Conservation (phyloP, 371 early-diverging fungal species). For the Fennellomyces sp. region DNA sequence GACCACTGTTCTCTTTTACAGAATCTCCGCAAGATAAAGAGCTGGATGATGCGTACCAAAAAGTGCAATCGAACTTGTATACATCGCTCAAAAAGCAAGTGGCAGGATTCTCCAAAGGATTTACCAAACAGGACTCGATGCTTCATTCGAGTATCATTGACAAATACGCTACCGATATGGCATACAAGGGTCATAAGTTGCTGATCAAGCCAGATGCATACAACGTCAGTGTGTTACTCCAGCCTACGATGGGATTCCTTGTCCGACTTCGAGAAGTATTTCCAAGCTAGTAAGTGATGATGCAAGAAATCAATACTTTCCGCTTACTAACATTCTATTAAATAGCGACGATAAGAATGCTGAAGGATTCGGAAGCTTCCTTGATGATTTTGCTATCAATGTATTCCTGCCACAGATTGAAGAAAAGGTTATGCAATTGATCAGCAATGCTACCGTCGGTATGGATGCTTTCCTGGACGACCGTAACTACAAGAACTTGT, state of each 20-base stretch:
- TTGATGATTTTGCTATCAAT: conserved; percentile 80
- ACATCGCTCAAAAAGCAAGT: conserved; percentile 35
- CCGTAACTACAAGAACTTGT: conserved; percentile 48
- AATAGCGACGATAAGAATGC: conserved; percentile 54
- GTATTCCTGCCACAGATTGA: conserved; percentile 79
- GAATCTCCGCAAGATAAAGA: conserved; percentile 29
- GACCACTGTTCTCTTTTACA: conserved; percentile 50
- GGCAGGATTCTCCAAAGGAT: conserved; percentile 24
- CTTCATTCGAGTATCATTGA: conserved; percentile 60
- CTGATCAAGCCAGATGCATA: conserved; percentile 71
- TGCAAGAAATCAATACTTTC: background rate
- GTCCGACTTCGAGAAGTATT: conserved; percentile 58
- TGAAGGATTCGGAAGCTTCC: conserved; percentile 68
- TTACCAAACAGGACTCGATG: conserved; percentile 11
- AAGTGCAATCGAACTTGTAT: conserved; percentile 32
- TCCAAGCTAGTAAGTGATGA: conserved; percentile 48
- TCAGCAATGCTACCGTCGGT: conserved; percentile 67
- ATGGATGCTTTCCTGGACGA: conserved; percentile 60
- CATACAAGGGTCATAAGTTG: conserved; percentile 69
- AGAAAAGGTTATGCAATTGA: conserved; percentile 68
- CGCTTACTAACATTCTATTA: background rate
- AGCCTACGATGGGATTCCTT: conserved; percentile 70
- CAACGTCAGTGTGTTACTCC: conserved; percentile 71
- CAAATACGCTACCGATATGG: conserved; percentile 64
- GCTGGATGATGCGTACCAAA: conserved; percentile 42